phyloP scores from a whole-genome alignment of 1,284 basidiomycete genomes.

The Xerocomus nothofagi region DNA sequence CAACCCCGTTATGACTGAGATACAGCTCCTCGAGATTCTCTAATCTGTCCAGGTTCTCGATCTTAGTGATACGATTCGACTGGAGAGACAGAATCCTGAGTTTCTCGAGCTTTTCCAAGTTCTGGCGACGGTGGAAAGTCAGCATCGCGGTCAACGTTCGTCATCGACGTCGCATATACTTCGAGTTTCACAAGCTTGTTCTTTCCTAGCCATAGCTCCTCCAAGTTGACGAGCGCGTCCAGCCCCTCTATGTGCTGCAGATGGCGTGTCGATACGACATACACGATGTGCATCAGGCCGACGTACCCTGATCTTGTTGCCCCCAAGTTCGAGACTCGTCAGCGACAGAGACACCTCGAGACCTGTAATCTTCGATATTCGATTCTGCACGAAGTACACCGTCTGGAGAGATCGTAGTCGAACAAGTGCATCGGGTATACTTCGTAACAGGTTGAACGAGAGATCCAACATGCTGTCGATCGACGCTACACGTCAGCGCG shows the following conservation, averaged over 20 bases:
- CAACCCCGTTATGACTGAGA: slow-evolving; percentile 91
- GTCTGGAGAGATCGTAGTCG: slow-evolving; percentile 67
- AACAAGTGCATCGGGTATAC: slow-evolving; percentile 63
- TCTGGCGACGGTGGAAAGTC: slow-evolving; percentile 35
- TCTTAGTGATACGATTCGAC: slow-evolving; percentile 89
- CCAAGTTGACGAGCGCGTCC: slow-evolving; percentile 78
- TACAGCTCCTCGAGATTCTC: slow-evolving; percentile 87
- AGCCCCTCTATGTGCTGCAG: slow-evolving; percentile 84
- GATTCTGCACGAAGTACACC: slow-evolving; percentile 96
- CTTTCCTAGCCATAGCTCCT: slow-evolving; percentile 97
- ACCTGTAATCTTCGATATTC: slow-evolving; percentile 79
- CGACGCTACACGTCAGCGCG: slow-evolving; percentile 1
- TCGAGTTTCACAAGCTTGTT: slow-evolving; percentile 92
- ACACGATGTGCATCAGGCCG: slow-evolving; percentile 6
- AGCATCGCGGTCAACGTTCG: background rate
- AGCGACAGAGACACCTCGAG: slow-evolving; percentile 62
- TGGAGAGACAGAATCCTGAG: slow-evolving; percentile 87
- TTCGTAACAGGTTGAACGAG: slow-evolving; percentile 89
- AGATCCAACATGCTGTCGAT: slow-evolving; percentile 76
- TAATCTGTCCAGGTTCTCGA: slow-evolving; percentile 78
- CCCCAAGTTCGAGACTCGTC: slow-evolving; percentile 88
- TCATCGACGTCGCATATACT: slow-evolving; percentile 33
- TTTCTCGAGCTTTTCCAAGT: slow-evolving; percentile 64
- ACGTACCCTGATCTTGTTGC: slow-evolving; percentile 82
- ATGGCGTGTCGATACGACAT: background rate